Base-by-base conservation (phyloP, 805 yeast species). In the Debaryomyces maramus region DNA sequence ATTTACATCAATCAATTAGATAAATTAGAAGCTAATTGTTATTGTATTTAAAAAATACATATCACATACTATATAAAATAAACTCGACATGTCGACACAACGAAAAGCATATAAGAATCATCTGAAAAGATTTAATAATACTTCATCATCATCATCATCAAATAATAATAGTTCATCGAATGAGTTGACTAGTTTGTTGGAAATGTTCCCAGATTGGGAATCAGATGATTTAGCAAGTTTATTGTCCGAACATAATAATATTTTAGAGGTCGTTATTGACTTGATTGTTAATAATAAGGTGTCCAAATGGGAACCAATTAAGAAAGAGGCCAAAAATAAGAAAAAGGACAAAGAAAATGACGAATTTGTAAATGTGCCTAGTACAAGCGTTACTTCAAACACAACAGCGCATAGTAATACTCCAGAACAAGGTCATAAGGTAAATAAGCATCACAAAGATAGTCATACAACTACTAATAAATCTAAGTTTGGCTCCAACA, bases 151-250 rank as follows among this genome's bases (percentile, higher is more conserved):
- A 32, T 30, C 31, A 20, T 26, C 32, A 23, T 14, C 39, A 28
- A 28, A 36, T 16, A 35, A 40, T 39, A 48, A 46, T 49, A 51
- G 48, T 43, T 40, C 56, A 24, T 48, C 57, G 17, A 48, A 40
- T 31, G 66, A 66, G 44, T 54, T 68, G 76, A 59, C 70, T 78
- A 78, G 85, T 26, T 77, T 91, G 52, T 63, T 74, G 36, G 98
- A 91, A 65, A 74, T 93, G 72, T 90, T 93, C 70, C 96, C 97
- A 32, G 96, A 87, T 59, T 93, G 99, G 99, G 77, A 86, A 34
- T 72, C 76, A 39, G 95, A 86, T 20, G 99, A 93, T 60, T 79
- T 93, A 58, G 67, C 73, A 33, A 78, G 83, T 38, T 80, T 88
- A 43, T 80, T 90, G 52, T 72, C 73, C 42, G 98, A 93, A 65